Percentiles rank a stretch among this genome's conserved stretches.
These are phyloP conservation scores for Exutisphaerella laricina DNA, from an alignment of 2,329 filamentous ascomycete species.

Conservation along the genomic window DNA sequence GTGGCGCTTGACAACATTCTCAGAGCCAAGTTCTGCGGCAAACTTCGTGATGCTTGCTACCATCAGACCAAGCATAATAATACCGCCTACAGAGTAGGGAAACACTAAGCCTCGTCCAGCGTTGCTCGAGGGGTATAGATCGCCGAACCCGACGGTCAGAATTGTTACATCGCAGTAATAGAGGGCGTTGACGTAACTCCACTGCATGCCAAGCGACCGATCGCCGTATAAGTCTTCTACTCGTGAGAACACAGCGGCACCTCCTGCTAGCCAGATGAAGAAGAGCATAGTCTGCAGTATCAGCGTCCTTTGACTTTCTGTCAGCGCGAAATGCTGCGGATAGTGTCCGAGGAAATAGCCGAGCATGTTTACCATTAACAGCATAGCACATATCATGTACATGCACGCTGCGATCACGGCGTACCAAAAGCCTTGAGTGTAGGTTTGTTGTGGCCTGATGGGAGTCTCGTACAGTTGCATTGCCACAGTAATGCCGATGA, in stretches of 20 bases:
- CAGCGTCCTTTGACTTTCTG: constrained; percentile 73
- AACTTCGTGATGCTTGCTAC: constrained; percentile 72
- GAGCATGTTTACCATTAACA: constrained; percentile 73
- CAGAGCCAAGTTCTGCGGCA: constrained; percentile 52
- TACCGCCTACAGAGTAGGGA: constrained; percentile 75
- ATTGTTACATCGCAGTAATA: constrained; percentile 65
- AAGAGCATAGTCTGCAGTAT: constrained; percentile 88
- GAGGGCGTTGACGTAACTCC: constrained; percentile 67
- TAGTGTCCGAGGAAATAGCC: constrained; percentile 73
- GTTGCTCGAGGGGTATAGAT: constrained; percentile 52
- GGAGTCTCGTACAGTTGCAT: constrained; percentile 58
- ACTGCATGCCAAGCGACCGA: constrained; percentile 33
- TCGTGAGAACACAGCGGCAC: constrained; percentile 66
- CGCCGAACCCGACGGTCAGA: constrained; percentile 57
- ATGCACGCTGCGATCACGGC: constrained; percentile 72
- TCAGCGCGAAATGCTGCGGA: constrained; percentile 69
- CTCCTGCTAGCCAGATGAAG: constrained; percentile 72
- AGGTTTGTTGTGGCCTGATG: constrained; percentile 45
- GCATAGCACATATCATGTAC: constrained; percentile 71
- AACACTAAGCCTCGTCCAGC: constrained; percentile 67
- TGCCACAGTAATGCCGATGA: constrained; percentile 61
- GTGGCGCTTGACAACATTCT: constrained; percentile 58
- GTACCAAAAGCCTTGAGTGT: constrained; percentile 84
- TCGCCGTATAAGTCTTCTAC: constrained; percentile 50
- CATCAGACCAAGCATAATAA: constrained; percentile 78